phyloP scores from a whole-genome alignment of 805 yeast species.

The Candida railenensis region DNA sequence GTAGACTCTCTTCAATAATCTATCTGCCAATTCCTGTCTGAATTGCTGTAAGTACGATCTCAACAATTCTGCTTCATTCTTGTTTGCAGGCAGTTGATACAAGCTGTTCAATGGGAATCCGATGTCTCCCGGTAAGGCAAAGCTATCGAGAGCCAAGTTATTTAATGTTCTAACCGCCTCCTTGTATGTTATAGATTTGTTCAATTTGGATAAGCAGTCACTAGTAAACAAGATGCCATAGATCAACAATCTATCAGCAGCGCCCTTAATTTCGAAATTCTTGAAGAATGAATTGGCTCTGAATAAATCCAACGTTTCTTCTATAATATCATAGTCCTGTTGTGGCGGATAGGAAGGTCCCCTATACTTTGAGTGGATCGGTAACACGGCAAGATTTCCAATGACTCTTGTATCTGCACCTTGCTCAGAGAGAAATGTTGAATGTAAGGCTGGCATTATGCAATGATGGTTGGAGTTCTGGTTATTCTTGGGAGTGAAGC shows the following conservation, averaged over 20 bases:
- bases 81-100: slow-evolving; percentile 69
- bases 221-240: slow-evolving; percentile 90
- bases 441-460: slow-evolving; percentile 67
- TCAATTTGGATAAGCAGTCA: slow-evolving; percentile 73
- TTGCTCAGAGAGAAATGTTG: slow-evolving; percentile 70
- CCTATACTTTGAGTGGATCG: slow-evolving; percentile 77
- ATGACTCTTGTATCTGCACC: slow-evolving; percentile 58
- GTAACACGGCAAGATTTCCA: slow-evolving; percentile 81
- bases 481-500: too few species aligned
- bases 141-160: slow-evolving; percentile 83
- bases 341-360: slow-evolving; percentile 87
- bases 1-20: slow-evolving; percentile 75
- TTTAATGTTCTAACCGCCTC: slow-evolving; percentile 72
- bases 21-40: slow-evolving; percentile 86
- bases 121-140: slow-evolving; percentile 91
- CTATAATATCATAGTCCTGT: slow-evolving; percentile 81
- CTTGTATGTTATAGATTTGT: slow-evolving; percentile 43
- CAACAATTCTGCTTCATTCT: slow-evolving; percentile 74
- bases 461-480: too few species aligned
- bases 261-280: slow-evolving; percentile 95
- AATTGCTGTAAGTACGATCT: slow-evolving; percentile 85
- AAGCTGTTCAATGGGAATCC: slow-evolving; percentile 89
- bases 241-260: slow-evolving; percentile 87
- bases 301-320: slow-evolving; percentile 87
- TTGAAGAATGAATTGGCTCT: slow-evolving; percentile 95